These are phyloP conservation scores for Trichoderma koningii DNA, from an alignment of 2,329 filamentous ascomycete species.

Conservation along the genomic window DNA sequence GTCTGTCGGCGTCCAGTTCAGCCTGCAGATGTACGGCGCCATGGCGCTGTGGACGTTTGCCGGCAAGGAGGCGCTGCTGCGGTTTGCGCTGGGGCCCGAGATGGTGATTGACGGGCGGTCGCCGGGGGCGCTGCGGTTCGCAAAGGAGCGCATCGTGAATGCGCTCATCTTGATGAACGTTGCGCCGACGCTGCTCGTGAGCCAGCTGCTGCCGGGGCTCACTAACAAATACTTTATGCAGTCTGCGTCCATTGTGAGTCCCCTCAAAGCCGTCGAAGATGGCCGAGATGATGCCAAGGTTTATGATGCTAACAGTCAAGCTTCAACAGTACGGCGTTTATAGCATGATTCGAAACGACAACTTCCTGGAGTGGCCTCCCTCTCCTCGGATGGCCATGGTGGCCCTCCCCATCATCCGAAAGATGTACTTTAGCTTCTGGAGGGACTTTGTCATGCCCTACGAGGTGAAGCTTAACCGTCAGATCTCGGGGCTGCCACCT, in stretches of 20 bases:
- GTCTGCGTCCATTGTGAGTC: conserved; percentile 45
- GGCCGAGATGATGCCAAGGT: not conserved
- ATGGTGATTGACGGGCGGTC: conserved; percentile 36
- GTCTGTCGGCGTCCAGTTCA: conserved; percentile 51
- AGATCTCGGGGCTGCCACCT: conserved; percentile 46
- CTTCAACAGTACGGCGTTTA: conserved; percentile 49
- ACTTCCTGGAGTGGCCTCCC: conserved; percentile 56
- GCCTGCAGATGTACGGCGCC: conserved; percentile 56
- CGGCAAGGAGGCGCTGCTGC: conserved; percentile 48
- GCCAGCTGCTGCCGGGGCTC: conserved; percentile 48
- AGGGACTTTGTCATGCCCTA: conserved; percentile 49
- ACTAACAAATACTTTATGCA: conserved; percentile 48
- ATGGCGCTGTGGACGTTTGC: conserved; percentile 55
- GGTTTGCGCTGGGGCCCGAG: conserved; percentile 46
- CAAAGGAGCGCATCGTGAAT: conserved; percentile 39
- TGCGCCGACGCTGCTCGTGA: conserved; percentile 49
- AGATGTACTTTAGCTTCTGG: conserved; percentile 51
- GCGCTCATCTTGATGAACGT: conserved; percentile 47
- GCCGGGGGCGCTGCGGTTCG: conserved; percentile 33
- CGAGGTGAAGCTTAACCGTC: conserved; percentile 52
- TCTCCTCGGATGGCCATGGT: conserved; percentile 54
- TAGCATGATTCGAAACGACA: conserved; percentile 48
- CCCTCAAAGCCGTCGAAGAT: not conserved
- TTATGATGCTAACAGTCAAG: conserved; percentile 12
- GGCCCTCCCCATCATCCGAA: conserved; percentile 50